phyloP scores from a whole-genome alignment of 352 stramenopile species.

The Phytophthora pistaciae region DNA sequence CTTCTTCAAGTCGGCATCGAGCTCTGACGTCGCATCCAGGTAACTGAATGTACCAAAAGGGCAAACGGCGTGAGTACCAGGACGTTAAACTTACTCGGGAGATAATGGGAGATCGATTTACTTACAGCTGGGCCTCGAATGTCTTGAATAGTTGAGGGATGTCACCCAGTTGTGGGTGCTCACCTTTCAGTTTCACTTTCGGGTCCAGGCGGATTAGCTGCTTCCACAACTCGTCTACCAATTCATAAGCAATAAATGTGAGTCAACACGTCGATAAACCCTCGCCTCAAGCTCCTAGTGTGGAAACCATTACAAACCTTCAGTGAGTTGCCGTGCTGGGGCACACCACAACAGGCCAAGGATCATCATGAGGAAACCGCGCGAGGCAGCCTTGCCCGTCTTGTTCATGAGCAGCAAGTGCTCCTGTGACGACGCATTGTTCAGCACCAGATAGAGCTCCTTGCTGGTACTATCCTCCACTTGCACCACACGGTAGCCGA shows the following conservation, averaged over 20 bases:
- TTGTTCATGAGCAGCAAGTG: conserved; percentile 84
- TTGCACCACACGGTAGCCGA: conserved; percentile 78
- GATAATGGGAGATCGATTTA: conserved; percentile 1
- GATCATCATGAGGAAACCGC: conserved; percentile 85
- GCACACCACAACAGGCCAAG: conserved; percentile 87
- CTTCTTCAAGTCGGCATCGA: conserved; percentile 83
- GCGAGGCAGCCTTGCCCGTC: conserved; percentile 61
- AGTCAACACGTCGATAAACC: conserved; percentile 1
- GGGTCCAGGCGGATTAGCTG: conserved; percentile 72
- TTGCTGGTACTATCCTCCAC: conserved; percentile 74
- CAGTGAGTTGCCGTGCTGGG: conserved; percentile 60
- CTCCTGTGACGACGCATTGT: conserved; percentile 73
- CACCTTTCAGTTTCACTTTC: conserved; percentile 61
- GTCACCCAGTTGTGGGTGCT: conserved; percentile 79
- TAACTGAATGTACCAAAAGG: conserved; percentile 49
- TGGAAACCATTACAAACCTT: conserved; percentile 51
- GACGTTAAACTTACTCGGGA: not conserved
- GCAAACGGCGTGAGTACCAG: not conserved
- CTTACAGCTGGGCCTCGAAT: conserved; percentile 83
- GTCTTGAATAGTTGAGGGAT: conserved; percentile 77
- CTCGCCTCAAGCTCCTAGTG: not conserved
- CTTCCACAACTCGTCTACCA: conserved; percentile 82
- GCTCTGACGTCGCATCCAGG: conserved; percentile 67
- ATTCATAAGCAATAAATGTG: conserved; percentile 2
- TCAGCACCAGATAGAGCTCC: conserved; percentile 86